Evolutionary conservation across 305 asterid genomes (phyloP).

Genomic region (Withania somnifera): DNA sequence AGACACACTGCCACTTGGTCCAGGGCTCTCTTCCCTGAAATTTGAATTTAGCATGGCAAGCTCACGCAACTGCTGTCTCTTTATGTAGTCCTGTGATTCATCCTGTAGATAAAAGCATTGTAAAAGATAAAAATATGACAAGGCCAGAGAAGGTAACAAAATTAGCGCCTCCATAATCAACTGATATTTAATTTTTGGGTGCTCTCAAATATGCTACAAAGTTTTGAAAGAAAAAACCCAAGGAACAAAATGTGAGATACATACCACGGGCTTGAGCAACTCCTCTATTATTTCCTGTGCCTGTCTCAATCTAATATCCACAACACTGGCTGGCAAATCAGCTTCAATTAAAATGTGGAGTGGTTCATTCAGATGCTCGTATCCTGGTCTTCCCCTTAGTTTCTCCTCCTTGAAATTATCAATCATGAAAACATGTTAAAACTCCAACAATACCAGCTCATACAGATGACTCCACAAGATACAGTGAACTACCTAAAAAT

Average conservation of each 20-base stretch:
- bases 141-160: background rate
- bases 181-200: background rate
- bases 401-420: constrained; percentile 59
- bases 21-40: constrained; percentile 77
- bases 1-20: constrained; percentile 88
- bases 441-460: background rate
- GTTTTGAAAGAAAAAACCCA: background rate
- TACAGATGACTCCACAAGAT: background rate
- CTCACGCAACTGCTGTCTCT: constrained; percentile 93
- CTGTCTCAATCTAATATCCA: constrained; percentile 63
- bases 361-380: constrained; percentile 77
- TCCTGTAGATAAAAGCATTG: constrained; percentile 36
- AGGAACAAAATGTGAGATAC: constrained; percentile 4
- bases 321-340: constrained; percentile 62
- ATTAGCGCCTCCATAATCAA: background rate
- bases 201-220: background rate
- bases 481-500: background rate
- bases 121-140: background rate
- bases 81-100: constrained; percentile 85
- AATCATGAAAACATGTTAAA: constrained; percentile 4
- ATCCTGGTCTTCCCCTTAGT: constrained; percentile 73
- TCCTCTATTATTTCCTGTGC: constrained; percentile 76
- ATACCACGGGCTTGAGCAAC: constrained; percentile 79
- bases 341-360: constrained; percentile 84
- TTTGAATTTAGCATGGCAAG: constrained; percentile 81